Base-by-base conservation (phyloP, 2,329 filamentous ascomycete species). In the Fusarium oxysporum region DNA sequence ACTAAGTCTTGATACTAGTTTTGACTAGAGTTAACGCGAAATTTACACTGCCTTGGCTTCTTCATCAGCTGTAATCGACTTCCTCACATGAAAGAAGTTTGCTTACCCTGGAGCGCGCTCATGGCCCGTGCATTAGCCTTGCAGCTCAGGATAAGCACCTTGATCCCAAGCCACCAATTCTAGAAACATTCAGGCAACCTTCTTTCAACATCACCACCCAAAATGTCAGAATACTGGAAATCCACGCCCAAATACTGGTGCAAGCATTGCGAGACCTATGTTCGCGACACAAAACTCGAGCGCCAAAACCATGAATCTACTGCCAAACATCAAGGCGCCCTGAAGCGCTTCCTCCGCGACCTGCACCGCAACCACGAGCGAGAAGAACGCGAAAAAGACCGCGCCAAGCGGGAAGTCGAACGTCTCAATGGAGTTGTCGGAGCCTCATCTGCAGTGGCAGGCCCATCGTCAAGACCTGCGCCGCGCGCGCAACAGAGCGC, bases 171-270 rank as follows among this genome's bases (percentile, higher is more conserved):
- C 53, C 50, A 17, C 32, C 55, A 50, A 63, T 57, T 63, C 65
- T 44, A 47, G 25, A 38, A 51, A 9, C 40, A 21, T 40, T 19
- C 38, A 65, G 54, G 48, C 59, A 55, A 40, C 30, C 35, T 51
- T 35, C 32, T 37, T 45, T 33, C 54, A 35, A 21, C 63, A 70
- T 17, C 63, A 51, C 25, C 43, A 43, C 5, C 43, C 62, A 70
- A 61, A 62, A 98, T 99, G 96, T 92, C 96, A 1, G 96, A 98
- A 87, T 97, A 97, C 84, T 98, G 96, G 96, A 98, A 98, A 82
- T 98, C 96, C 25, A 97, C 95, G 81, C 95, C 95, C 10, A 96
- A 92, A 81, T 97, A 97, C 85, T 98, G 95, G 95, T 99, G 96
- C 89, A 98, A 98, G 83, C 94, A 97, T 86, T 99, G 96, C 89